A percentile compares a stretch with the other conserved stretches of the same genome.
Evolutionary conservation across 164 flowering plant genomes (phyloP).

Genomic region (Liquidambar formosana): DNA sequence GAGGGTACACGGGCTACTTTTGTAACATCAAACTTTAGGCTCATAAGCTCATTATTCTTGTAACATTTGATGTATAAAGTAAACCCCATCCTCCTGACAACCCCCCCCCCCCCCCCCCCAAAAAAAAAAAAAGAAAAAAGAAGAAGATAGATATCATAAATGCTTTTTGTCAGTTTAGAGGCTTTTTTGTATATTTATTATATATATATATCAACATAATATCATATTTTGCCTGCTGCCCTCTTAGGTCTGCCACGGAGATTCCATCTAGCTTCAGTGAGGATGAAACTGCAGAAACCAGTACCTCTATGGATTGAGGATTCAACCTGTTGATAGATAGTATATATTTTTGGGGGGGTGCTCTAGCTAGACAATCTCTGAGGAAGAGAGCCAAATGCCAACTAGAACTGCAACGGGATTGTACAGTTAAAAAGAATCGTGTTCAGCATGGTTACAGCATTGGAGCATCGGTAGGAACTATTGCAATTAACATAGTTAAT

Average conservation of each 20-base stretch:
- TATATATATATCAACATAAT: too few relatives aligned
- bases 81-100: too few relatives aligned
- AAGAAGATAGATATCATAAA: too few relatives aligned
- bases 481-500: not conserved
- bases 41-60: too few relatives aligned
- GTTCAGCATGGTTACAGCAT: not conserved
- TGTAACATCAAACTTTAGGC: too few relatives aligned
- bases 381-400: not conserved
- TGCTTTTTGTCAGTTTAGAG: too few relatives aligned
- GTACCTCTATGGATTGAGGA: conserved; percentile 51
- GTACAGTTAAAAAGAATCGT: not conserved
- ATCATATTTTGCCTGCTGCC: not conserved
- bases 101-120: too few relatives aligned
- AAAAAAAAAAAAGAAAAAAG: too few relatives aligned
- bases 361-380: not conserved
- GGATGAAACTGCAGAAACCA: conserved; percentile 66
- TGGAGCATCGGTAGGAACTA: not conserved
- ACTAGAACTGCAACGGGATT: not conserved
- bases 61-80: too few relatives aligned
- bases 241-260: conserved; percentile 39
- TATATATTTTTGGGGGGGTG: conserved; percentile 1
- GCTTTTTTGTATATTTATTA: too few relatives aligned
- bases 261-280: conserved; percentile 65
- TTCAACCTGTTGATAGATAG: not conserved
- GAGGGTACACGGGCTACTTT: too few relatives aligned